phyloP scores from a whole-genome alignment of 208 protist genomes.

The Novymonas esmeraldas region DNA sequence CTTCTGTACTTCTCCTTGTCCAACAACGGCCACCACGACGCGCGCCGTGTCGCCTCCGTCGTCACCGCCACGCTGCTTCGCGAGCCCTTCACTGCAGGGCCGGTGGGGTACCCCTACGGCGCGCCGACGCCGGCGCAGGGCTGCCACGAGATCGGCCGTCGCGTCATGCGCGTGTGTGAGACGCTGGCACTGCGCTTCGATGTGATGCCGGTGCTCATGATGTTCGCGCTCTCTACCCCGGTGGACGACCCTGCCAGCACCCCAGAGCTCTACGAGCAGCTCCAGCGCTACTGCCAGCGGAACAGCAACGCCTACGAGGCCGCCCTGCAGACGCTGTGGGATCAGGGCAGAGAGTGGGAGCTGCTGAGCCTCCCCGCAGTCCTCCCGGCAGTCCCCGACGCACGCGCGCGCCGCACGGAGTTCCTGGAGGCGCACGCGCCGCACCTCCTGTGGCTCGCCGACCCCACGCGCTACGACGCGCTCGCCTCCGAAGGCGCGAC shows the following conservation, averaged over 20 bases:
- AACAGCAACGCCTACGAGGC: conserved; percentile 49
- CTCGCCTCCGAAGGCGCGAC: conserved; percentile 51
- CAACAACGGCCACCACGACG: conserved; percentile 37
- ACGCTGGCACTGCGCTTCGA: conserved; percentile 67
- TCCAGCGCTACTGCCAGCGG: conserved; percentile 59
- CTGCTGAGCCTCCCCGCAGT: conserved; percentile 69
- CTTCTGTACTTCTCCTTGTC: conserved; percentile 66
- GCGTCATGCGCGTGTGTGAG: conserved; percentile 51
- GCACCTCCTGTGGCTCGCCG: conserved; percentile 79
- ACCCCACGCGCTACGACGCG: conserved; percentile 52
- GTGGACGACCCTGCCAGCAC: conserved; percentile 51
- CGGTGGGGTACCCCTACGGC: conserved; percentile 81
- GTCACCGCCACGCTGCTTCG: conserved; percentile 68
- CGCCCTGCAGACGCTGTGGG: conserved; percentile 50
- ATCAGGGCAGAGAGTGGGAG: conserved; percentile 73
- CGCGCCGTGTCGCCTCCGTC: conserved; percentile 31
- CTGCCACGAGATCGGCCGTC: conserved; percentile 34
- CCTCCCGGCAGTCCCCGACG: conserved; percentile 33
- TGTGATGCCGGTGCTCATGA: conserved; percentile 59
- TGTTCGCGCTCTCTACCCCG: conserved; percentile 51
- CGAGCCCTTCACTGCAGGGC: conserved; percentile 53
- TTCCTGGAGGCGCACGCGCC: conserved; percentile 69
- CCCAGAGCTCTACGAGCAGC: conserved; percentile 41
- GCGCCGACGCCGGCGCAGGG: conserved; percentile 33
- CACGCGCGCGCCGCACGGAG: conserved; percentile 36